Conservation (phyloP, 805 yeast genomes). For the Lipomyces lipofer region DNA sequence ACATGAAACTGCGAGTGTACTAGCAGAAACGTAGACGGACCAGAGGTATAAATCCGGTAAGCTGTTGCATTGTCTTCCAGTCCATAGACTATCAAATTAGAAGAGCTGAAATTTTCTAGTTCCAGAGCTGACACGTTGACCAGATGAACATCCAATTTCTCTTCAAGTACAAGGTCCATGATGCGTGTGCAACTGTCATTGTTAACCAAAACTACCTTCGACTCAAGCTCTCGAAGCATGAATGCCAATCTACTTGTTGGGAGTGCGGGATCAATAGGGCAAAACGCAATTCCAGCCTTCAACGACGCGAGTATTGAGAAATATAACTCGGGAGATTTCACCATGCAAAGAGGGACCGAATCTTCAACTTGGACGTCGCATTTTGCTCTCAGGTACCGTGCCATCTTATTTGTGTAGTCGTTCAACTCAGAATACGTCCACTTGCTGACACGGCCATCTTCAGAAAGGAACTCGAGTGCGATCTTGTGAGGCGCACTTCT, state of each 20-base stretch:
- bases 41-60: conserved; percentile 32
- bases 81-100: not conserved
- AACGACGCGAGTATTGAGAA: conserved; percentile 17
- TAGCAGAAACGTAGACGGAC: no score
- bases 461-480: conserved; percentile 26
- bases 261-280: conserved; percentile 26
- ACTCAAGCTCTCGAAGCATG: conserved; percentile 23
- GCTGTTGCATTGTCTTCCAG: conserved; percentile 20
- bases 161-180: not conserved
- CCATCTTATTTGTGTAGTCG: conserved; percentile 11
- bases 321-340: conserved; percentile 24
- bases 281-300: conserved; percentile 30
- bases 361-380: conserved; percentile 10
- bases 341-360: conserved; percentile 21
- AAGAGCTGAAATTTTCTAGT: not conserved
- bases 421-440: conserved; percentile 16
- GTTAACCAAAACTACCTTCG: conserved; percentile 16
- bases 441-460: not conserved
- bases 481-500: not conserved
- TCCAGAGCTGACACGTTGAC: conserved; percentile 9
- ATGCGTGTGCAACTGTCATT: not conserved
- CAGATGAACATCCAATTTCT: not conserved
- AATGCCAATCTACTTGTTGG: conserved; percentile 19
- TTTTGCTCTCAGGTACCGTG: conserved; percentile 1
- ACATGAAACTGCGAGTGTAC: no score